A percentile compares a stretch with the other conserved stretches of the same genome.
phyloP scores from a whole-genome alignment of 1,139 yeast genomes.

The Debaryomycetaceae sp. region DNA sequence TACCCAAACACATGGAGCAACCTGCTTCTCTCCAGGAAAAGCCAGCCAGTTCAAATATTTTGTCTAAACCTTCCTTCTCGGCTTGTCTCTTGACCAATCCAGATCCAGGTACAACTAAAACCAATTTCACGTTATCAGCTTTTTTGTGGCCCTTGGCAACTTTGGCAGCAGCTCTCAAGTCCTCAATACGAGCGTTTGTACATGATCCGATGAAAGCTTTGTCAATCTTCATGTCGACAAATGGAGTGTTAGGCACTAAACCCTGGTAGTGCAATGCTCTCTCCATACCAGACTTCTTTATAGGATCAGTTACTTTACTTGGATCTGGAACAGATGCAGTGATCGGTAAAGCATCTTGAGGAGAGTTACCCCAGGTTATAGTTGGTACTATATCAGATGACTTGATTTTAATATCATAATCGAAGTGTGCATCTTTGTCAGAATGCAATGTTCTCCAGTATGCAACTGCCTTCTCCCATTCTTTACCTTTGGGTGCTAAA shows the following conservation, averaged over 20 bases:
- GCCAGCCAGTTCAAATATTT: conserved; percentile 86
- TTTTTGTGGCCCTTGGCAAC: conserved; percentile 89
- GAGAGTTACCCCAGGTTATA: conserved; percentile 99
- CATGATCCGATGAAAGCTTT: conserved; percentile 97
- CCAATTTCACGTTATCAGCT: conserved; percentile 77
- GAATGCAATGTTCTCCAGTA: conserved; percentile 89
- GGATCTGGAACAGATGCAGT: conserved; percentile 92
- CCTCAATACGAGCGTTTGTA: conserved; percentile 97
- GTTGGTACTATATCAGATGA: conserved; percentile 91
- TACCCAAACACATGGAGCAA: conserved; percentile 98
- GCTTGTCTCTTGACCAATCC: conserved; percentile 93
- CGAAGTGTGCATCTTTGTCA: conserved; percentile 88
- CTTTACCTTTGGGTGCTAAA: conserved; percentile 85
- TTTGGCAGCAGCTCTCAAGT: conserved; percentile 89
- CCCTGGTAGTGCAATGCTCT: conserved; percentile 94
- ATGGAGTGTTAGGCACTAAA: conserved; percentile 75
- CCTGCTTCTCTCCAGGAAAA: conserved; percentile 99
- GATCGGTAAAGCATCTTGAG: conserved; percentile 96
- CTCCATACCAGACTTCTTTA: conserved; percentile 78
- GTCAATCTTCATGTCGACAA: conserved; percentile 70
- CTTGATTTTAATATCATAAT: conserved; percentile 73
- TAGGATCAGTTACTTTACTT: conserved; percentile 63
- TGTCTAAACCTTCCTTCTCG: conserved; percentile 90
- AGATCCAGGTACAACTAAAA: conserved; percentile 94
- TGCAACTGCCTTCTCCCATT: conserved; percentile 89